phyloP scores from a whole-genome alignment of 140 eudicot species.

The Erigeron philadelphicus region DNA sequence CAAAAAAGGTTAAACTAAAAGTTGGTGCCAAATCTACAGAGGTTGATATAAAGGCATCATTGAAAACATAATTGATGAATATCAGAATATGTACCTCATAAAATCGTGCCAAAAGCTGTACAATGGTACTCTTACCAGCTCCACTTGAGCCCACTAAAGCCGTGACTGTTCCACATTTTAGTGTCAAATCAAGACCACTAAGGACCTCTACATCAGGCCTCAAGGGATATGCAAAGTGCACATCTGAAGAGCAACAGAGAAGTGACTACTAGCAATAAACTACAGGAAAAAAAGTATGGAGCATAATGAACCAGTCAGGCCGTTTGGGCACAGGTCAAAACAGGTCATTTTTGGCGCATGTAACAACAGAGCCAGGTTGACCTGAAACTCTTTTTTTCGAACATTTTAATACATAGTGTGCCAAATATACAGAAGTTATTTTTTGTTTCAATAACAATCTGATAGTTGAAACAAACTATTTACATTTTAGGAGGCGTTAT shows the following conservation, averaged over 20 bases:
- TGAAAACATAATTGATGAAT: not conserved
- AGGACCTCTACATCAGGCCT: slow-evolving; percentile 87
- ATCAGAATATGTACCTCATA: slow-evolving; percentile 54
- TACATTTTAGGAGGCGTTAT: not conserved
- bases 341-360: not conserved
- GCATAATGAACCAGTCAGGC: not conserved
- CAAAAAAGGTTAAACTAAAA: slow-evolving; percentile 21
- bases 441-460: not conserved
- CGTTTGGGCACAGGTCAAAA: not conserved
- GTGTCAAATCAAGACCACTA: slow-evolving; percentile 63
- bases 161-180: slow-evolving; percentile 82
- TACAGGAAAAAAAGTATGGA: not conserved
- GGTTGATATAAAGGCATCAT: not conserved
- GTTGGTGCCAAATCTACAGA: slow-evolving; percentile 9
- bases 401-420: not conserved
- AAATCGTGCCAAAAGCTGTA: slow-evolving; percentile 94
- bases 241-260: slow-evolving; percentile 44
- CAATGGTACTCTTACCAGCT: slow-evolving; percentile 95
- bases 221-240: slow-evolving; percentile 88
- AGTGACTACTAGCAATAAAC: slow-evolving; percentile 4
- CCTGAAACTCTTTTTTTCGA: not conserved
- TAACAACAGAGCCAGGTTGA: not conserved
- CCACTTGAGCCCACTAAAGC: slow-evolving; percentile 98
- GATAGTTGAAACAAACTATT: not conserved
- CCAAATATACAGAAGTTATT: not conserved